Evolutionary conservation across 177 flowering plant species (phyloP).

Genomic region (Tripterygium wilfordii): DNA sequence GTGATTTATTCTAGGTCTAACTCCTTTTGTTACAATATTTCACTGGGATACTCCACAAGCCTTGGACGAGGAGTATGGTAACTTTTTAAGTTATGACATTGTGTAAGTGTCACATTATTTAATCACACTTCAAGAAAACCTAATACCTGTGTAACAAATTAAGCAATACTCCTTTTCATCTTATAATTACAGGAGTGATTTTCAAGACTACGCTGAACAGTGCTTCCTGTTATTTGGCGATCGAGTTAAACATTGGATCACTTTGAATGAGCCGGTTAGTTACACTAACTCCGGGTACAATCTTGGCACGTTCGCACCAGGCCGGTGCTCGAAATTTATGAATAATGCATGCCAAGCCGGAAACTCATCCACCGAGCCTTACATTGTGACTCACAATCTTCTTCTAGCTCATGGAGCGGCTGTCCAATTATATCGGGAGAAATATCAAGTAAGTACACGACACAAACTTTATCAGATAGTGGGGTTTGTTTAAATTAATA

Average conservation of each 20-base stretch:
- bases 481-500: no score
- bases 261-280: slow-evolving; percentile 5
- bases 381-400: slow-evolving; percentile 16
- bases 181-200: slow-evolving; percentile 27
- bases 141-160: neutral
- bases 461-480: no score
- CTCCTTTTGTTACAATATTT: slow-evolving; percentile 20
- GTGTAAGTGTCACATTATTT: slow-evolving; percentile 11
- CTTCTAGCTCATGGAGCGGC: slow-evolving; percentile 35
- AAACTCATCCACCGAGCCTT: slow-evolving; percentile 32
- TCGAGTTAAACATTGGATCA: slow-evolving; percentile 4
- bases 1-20: slow-evolving; percentile 8
- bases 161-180: neutral
- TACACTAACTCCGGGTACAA: neutral
- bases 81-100: slow-evolving; percentile 9
- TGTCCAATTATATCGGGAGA: slow-evolving; percentile 24
- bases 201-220: slow-evolving; percentile 38
- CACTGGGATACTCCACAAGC: slow-evolving; percentile 26
- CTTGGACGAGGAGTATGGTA: slow-evolving; percentile 20
- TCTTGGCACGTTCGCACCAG: slow-evolving; percentile 29
- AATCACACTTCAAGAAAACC: neutral
- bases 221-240: slow-evolving; percentile 15
- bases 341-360: slow-evolving; percentile 16
- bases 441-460: slow-evolving; percentile 21
- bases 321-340: slow-evolving; percentile 25